Evolutionary conservation across 2,329 filamentous ascomycete genomes (phyloP), one percentile per base, ranked within the genome.

Genomic region (Pseudogymnoascus sp.): DNA sequence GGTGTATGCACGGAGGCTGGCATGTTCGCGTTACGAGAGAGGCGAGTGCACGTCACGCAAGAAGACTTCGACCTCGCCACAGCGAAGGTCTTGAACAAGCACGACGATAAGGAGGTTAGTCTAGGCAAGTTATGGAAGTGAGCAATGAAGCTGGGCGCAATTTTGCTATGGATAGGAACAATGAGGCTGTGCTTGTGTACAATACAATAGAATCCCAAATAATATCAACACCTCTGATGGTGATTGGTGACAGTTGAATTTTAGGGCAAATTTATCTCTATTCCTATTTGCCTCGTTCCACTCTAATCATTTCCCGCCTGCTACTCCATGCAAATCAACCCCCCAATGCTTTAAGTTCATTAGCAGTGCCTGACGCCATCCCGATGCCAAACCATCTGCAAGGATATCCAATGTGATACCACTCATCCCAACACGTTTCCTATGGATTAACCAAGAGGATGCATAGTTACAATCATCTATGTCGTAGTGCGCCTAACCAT

Each of bases 71-170:
- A 99, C 74, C 82, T 99, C 64, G 94, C 94, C 33, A 99, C 94
- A 5, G 94, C 94, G 72, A 99, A 99, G 88, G 92, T 99, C 63
- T 82, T 99, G 73, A 97, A 99, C 84, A 97, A 96, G 82, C 94
- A 97, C 74, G 94, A 97, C 71, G 94, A 99, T 75, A 97, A 97
- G 82, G 92, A 96, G 74, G 89, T 91, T 68, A 91, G 87, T 71
- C 79, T 95, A 69, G 88, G 87, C 72, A 95, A 95, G 77, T 79
- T 95, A 70, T 95, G 85, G 84, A 89, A 89, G 80, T 90, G 81
- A 52, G 45, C 26, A 2, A 52, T 30, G 65, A 62, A 15, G 37
- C 5, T 12, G 13, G 38, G 57, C 37, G 34, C 57, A 30, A 15
- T 41, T 59, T 41, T 59, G 19, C 34, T 39, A 41, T 9, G 55